Base-by-base conservation (phyloP, 495 filamentous ascomycete genomes). In the Hyaloscypha hepaticicola region DNA sequence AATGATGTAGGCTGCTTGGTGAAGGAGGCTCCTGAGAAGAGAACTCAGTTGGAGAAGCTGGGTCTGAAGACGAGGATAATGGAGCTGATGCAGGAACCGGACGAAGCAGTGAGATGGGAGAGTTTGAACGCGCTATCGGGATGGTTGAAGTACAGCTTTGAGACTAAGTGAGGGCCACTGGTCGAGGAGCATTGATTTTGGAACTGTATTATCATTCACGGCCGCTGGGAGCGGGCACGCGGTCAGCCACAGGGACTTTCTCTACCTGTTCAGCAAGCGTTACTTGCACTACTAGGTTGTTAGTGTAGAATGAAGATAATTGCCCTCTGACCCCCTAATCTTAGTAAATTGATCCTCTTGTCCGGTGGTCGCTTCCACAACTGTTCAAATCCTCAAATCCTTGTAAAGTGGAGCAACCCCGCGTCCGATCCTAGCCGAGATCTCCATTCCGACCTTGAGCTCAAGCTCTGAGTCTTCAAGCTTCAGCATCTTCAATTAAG, bases 61-160 rank as follows among this genome's bases (percentile, higher is more conserved):
- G 94, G 96, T 0, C 75, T 98, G 60, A 99, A 99, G 82, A 83
- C 83, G 7, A 83, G 91, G 61, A 88, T 98, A 56, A 98, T 99
- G 96, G 91, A 91, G 77, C 77, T 98, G 70, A 99, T 99, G 96
- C 86, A 82, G 61, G 90, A 96, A 72, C 80, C 83, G 52, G 92
- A 98, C 72, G 93, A 97, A 77, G 83, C 87, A 63, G 91, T 98
- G 16, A 83, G 96, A 70, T 98, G 93, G 91, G 96, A 99, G 81
- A 94, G 91, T 70, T 80, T 99, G 76, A 87, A 89, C 60, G 93
- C 96, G 12, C 88, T 99, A 53, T 93, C 92, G 1, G 92, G 93
- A 68, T 97, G 92, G 92, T 78, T 97, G 72, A 87, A 92, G 74
- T 97, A 96, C 76, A 92, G 88, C 77, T 92, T 93, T 77, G 88